Evolutionary conservation across 139 green algal genomes (phyloP).

Genomic region (Closterium sp.): DNA sequence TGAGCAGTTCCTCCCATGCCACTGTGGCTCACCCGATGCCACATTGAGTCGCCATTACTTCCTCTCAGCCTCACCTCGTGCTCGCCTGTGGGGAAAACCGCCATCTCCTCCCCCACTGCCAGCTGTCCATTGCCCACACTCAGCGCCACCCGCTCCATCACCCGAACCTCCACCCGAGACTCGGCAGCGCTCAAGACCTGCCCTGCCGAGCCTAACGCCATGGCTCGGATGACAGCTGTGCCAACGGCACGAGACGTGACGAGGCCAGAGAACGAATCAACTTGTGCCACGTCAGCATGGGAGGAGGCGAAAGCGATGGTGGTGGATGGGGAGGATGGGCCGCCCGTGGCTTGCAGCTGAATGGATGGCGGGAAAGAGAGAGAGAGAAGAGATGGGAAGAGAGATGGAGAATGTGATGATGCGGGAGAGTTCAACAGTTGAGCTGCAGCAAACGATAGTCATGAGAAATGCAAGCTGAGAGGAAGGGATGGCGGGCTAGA

Average conservation of each 20-base stretch:
- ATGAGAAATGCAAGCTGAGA: not conserved
- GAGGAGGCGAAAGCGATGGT: not conserved
- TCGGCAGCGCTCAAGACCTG: not conserved
- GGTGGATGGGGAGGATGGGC: not conserved
- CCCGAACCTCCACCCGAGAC: not conserved
- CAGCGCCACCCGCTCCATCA: not conserved
- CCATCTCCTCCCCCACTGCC: conserved; percentile 5
- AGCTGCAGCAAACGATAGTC: not conserved
- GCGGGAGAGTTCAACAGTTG: too few species aligned
- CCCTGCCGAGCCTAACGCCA: not conserved
- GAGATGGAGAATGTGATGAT: not conserved
- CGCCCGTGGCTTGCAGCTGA: not conserved
- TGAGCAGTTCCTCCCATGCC: too few species aligned
- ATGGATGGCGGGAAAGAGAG: not conserved
- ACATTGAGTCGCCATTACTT: too few species aligned
- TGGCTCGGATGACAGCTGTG: not conserved
- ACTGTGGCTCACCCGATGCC: too few species aligned
- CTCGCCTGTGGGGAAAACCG: not conserved
- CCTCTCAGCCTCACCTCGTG: conserved; percentile 1
- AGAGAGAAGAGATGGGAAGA: not conserved
- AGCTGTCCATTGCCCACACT: not conserved
- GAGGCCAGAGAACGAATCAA: not conserved
- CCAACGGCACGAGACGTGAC: not conserved
- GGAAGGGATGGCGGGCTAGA: not conserved
- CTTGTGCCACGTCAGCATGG: not conserved